phyloP scores from a whole-genome alignment of 2,329 filamentous ascomycete species.

The Triangularia setosa region DNA sequence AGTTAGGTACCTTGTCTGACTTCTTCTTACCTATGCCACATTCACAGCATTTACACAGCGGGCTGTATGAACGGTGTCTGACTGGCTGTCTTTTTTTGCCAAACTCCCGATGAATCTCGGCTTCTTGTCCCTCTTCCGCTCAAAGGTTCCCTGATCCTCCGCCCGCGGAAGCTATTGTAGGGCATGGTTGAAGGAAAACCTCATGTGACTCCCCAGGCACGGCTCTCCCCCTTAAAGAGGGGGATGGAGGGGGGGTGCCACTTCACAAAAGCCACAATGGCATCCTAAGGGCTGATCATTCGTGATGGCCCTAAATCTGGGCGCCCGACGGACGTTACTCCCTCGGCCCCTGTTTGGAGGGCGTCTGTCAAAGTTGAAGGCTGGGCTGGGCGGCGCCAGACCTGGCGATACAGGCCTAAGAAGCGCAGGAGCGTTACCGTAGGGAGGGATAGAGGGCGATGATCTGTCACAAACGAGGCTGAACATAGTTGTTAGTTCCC shows the following conservation, averaged over 20 bases:
- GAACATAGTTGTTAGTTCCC: background rate
- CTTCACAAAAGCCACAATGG: background rate
- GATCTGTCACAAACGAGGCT: slow-evolving; percentile 1
- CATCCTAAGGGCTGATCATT: background rate
- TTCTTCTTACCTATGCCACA: background rate
- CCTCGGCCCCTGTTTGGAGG: background rate
- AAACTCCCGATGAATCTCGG: background rate
- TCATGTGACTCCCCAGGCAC: background rate
- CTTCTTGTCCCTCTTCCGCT: background rate
- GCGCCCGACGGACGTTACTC: background rate
- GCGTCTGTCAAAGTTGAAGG: background rate
- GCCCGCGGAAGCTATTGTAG: background rate
- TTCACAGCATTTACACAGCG: background rate
- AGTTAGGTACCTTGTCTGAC: background rate
- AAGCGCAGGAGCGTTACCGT: background rate
- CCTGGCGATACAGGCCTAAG: background rate
- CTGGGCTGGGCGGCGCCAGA: background rate
- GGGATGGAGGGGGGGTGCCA: background rate
- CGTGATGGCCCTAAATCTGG: background rate
- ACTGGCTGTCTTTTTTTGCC: background rate
- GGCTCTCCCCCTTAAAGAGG: background rate
- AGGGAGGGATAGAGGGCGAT: background rate
- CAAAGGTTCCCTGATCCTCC: background rate
- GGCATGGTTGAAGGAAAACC: background rate
- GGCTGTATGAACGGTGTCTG: background rate